Base-by-base conservation (phyloP, 179 eudicot genomes). In the Spergularia azorica region DNA sequence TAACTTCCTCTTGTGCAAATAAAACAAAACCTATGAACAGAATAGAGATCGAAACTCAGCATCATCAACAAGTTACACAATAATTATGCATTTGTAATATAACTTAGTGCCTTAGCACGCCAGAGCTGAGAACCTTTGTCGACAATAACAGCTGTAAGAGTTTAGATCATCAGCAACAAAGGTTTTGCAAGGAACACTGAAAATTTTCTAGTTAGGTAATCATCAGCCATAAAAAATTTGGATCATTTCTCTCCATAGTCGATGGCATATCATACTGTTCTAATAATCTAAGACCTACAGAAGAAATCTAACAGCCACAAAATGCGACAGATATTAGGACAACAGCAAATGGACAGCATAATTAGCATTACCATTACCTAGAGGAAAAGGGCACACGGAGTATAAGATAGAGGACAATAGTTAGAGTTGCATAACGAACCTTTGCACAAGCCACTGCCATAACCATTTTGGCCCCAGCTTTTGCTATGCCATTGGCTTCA, bases 381-480 rank as follows among this genome's bases (percentile, higher is more conserved):
- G 51, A 56, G 17, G 32, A 38, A 16, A 5, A 14, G 2, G 64
- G 63, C 4, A 48, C 38, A 8, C 7, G 54, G 14, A 6, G 4
- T 2, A 43, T 6, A 71, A 56, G 59, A 66, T 61, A 21, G 46
- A 76, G 68, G 18, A 38, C 16, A 4, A 48, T 39, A 38, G 52
- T 43, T 18, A 38, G 64, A 48, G 54, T 55, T 38, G 17, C 46
- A 60, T 26, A 18, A 67, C 71, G 46, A 52, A 84, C 99, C 96
- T 96, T 96, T 77, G 98, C 95, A 79, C 99, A 96, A 75, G 99
- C 90, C 81, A 94, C 98, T 43, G 99, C 99, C 99, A 96, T 94
- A 87, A 96, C 99, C 99, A 96, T 90, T 85, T 96, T 96, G 32
- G 99, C 99, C 73, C 99, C 99, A 82, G 99, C 84, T 90, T 96